Base-by-base conservation (phyloP, 2,329 filamentous ascomycete genomes). In the Pseudogymnoascus sp. region DNA sequence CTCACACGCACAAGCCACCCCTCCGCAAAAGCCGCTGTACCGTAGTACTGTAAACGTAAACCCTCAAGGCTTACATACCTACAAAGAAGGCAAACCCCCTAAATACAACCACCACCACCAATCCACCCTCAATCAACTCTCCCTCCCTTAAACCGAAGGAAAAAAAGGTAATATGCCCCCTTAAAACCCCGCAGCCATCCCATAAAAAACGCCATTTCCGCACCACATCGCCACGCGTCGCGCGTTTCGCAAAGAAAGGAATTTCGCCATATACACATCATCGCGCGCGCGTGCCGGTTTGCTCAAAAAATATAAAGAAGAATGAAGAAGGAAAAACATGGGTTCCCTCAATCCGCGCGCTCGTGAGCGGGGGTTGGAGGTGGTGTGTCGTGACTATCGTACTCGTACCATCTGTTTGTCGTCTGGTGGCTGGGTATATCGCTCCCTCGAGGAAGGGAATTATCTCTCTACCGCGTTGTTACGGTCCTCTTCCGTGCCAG, bases 401-500 rank as follows among this genome's bases (percentile, higher is more conserved):
- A 48, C 42, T 48, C 42, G n/a, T 48, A 21, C 42, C 21, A 10
- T 48, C 12, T 48, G 42, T 48, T n/a, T n/a, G n/a, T n/a, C n/a
- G n/a, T n/a, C n/a, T n/a, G n/a, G n/a, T n/a, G n/a, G n/a, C n/a
- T n/a, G n/a, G n/a, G n/a, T n/a, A n/a, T n/a, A n/a, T n/a, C n/a
- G n/a, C n/a, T n/a, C n/a, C n/a, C n/a, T n/a, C n/a, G n/a, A n/a
- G n/a, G n/a, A n/a, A n/a, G n/a, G n/a, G n/a, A n/a, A n/a, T n/a
- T n/a, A 48, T 12, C 12, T 12, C 25, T 7, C 10, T 48, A 48
- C 21, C 42, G 42, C 42, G 42, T 48, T 13, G 42, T 15, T 9
- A 48, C 42, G 21, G 42, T 77, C 80, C 86, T 79, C 78, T 91
- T 81, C 72, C 87, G 78, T 73, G 89, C 81, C 70, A 96, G 79